A percentile compares a stretch with the other conserved stretches of the same genome.
Evolutionary conservation across 805 yeast species (phyloP).

Genomic region (Metschnikowia cerradonensis): DNA sequence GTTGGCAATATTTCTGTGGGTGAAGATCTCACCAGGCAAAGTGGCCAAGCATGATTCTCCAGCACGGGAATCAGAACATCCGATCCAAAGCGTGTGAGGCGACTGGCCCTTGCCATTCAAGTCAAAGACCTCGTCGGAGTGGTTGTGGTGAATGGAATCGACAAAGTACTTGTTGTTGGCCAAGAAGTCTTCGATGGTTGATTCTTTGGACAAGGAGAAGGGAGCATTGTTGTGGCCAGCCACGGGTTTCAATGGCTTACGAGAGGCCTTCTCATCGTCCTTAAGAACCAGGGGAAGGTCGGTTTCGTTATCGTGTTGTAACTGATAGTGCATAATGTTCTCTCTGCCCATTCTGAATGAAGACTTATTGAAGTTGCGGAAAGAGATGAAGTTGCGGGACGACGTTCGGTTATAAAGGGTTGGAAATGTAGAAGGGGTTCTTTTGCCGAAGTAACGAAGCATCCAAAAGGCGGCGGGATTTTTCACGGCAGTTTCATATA

Average conservation of each 20-base stretch:
- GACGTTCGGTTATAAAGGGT: not conserved
- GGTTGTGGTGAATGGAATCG: constrained; percentile 19
- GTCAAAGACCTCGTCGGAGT: constrained; percentile 17
- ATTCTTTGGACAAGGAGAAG: constrained; percentile 43
- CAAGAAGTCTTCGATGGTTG: constrained; percentile 16
- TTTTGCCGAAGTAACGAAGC: not conserved
- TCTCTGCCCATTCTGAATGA: constrained; percentile 37
- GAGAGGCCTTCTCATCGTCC: constrained; percentile 4
- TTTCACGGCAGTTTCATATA: constrained; percentile 1
- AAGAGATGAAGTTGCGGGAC: not conserved
- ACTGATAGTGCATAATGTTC: constrained; percentile 37
- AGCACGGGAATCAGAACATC: constrained; percentile 20
- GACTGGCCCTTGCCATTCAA: constrained; percentile 20
- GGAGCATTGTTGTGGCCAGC: constrained; percentile 29
- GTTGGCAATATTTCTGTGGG: constrained; percentile 22
- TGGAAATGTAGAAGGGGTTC: not conserved
- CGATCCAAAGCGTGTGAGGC: constrained; percentile 22
- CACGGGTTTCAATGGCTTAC: constrained; percentile 13
- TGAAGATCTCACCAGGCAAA: constrained; percentile 20
- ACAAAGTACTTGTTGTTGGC: constrained; percentile 19
- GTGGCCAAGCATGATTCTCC: constrained; percentile 19
- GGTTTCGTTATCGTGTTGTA: constrained; percentile 38
- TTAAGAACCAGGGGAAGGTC: constrained; percentile 21
- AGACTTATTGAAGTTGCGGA: constrained; percentile 1
- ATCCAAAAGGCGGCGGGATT: not conserved